phyloP scores from a whole-genome alignment of 495 filamentous ascomycete genomes.

The Staphylotrichum tortipilum region DNA sequence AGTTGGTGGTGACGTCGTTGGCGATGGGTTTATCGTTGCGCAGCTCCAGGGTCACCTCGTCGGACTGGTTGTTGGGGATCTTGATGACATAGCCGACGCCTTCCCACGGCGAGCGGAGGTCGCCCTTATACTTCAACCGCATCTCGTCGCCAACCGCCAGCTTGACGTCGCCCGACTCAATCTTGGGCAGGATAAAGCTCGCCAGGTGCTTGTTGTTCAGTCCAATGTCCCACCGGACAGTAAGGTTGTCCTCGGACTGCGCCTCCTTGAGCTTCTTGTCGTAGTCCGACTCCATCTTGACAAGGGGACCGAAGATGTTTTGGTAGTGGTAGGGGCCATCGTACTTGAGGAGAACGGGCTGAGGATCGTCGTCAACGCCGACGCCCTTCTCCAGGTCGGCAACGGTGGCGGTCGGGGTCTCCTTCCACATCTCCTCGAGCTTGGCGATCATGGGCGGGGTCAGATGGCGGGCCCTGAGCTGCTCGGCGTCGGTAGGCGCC shows the following conservation, averaged over 20 bases:
- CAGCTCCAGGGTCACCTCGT: constrained; percentile 94
- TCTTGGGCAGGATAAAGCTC: constrained; percentile 91
- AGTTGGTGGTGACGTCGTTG: constrained; percentile 96
- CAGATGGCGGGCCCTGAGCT: constrained; percentile 87
- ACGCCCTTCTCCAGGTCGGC: constrained; percentile 89
- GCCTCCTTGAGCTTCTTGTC: constrained; percentile 98
- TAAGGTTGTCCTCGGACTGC: constrained; percentile 87
- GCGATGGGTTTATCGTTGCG: constrained; percentile 92
- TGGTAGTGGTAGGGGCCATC: constrained; percentile 98
- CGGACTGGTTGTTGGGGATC: constrained; percentile 98
- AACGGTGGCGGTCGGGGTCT: constrained; percentile 81
- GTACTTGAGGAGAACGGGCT: constrained; percentile 86
- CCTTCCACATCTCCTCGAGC: constrained; percentile 98
- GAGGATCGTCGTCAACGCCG: constrained; percentile 89
- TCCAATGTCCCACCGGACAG: constrained; percentile 93
- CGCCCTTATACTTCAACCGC: constrained; percentile 92
- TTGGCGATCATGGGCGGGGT: constrained; percentile 94
- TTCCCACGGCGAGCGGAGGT: constrained; percentile 91
- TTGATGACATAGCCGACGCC: constrained; percentile 99
- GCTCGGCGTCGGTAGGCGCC: constrained; percentile 85
- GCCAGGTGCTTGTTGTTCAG: constrained; percentile 97
- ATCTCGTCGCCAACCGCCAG: constrained; percentile 97
- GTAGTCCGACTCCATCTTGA: constrained; percentile 99
- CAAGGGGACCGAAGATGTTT: constrained; percentile 94
- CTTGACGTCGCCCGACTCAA: constrained; percentile 97